Conservation (phyloP, 495 filamentous ascomycete species). For the Aspergillus bertholletiae region DNA sequence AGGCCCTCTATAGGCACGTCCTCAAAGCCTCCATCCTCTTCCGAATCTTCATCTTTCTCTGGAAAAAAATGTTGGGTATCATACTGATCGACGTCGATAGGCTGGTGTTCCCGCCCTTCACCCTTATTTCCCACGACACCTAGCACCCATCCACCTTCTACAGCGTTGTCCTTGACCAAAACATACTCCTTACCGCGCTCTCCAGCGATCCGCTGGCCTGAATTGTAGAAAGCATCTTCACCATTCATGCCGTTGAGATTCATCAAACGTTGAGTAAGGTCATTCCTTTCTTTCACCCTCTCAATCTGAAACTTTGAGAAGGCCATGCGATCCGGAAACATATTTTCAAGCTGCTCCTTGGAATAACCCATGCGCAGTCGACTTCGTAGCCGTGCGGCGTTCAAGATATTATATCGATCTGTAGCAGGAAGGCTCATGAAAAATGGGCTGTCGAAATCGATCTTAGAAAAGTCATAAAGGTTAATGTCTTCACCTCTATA, state of each 20-base stretch:
- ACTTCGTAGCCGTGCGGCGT: slow-evolving; percentile 83
- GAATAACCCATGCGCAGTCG: slow-evolving; percentile 90
- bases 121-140: slow-evolving; percentile 87
- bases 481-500: slow-evolving; percentile 93
- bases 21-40: slow-evolving; percentile 76
- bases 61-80: slow-evolving; percentile 47
- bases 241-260: slow-evolving; percentile 86
- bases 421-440: slow-evolving; percentile 84
- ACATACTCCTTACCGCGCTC: slow-evolving; percentile 93
- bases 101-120: slow-evolving; percentile 68
- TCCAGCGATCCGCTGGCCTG: slow-evolving; percentile 70
- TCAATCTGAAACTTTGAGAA: slow-evolving; percentile 97
- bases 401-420: slow-evolving; percentile 95
- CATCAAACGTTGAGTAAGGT: slow-evolving; percentile 95
- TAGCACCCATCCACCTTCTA: slow-evolving; percentile 95
- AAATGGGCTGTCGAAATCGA: slow-evolving; percentile 92
- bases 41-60: slow-evolving; percentile 47
- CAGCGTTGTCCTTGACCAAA: slow-evolving; percentile 88
- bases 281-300: slow-evolving; percentile 83
- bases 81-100: slow-evolving; percentile 83
- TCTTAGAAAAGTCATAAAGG: slow-evolving; percentile 97
- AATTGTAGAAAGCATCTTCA: slow-evolving; percentile 63
- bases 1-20: slow-evolving; percentile 94
- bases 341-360: slow-evolving; percentile 89
- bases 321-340: slow-evolving; percentile 98